These are phyloP conservation scores for Chlorella variabilis DNA, from an alignment of 163 green algal genomes.

Conservation along the genomic window DNA sequence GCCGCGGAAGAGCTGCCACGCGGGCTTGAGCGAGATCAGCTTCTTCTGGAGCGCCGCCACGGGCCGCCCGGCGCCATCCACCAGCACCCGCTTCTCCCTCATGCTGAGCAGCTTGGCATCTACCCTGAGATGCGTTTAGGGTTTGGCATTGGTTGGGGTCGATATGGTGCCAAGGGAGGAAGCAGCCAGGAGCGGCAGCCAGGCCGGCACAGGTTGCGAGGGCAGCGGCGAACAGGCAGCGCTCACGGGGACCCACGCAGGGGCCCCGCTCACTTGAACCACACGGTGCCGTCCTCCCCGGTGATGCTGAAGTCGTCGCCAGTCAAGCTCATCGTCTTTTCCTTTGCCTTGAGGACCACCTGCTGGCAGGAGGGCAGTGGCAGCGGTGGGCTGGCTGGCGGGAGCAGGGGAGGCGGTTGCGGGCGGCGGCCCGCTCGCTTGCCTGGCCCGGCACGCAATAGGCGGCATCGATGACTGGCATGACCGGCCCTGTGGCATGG, in stretches of 20 bases:
- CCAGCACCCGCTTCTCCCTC: background rate
- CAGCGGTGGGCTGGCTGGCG: background rate
- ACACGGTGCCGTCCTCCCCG: background rate
- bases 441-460: background rate
- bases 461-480: background rate
- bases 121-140: background rate
- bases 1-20: background rate
- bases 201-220: too few species aligned
- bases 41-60: conserved; percentile 1
- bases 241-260: too few species aligned
- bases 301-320: conserved; percentile 14
- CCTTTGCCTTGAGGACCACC: conserved; percentile 9
- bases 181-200: too few species aligned
- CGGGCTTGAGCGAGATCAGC: background rate
- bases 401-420: background rate
- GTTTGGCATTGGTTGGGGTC: too few species aligned
- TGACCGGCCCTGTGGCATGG: background rate
- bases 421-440: too few species aligned
- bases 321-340: background rate
- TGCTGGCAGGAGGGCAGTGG: background rate
- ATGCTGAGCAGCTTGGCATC: conserved; percentile 7
- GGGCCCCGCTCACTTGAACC: conserved; percentile 15
- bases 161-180: background rate
- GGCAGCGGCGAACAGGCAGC: too few species aligned
- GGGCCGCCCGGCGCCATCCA: background rate